A percentile compares a stretch with the other conserved stretches of the same genome.
These are phyloP conservation scores for Epipyxis sp. DNA, from an alignment of 108 stramenopile species.

Conservation along the genomic window DNA sequence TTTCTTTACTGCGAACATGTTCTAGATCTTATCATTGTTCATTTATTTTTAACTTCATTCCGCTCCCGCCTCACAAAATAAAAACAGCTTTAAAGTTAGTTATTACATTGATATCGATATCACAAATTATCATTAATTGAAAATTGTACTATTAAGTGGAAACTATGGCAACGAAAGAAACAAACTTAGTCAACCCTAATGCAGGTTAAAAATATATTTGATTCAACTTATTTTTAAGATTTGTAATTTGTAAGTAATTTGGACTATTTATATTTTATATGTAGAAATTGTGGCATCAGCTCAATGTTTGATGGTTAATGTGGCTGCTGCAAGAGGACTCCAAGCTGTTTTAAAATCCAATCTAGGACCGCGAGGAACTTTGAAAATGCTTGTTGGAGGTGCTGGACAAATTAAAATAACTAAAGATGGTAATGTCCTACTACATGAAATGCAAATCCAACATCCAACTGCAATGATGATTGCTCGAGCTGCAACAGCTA, in stretches of 20 bases:
- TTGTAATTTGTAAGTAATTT: neutral
- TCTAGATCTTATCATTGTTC: too few species aligned
- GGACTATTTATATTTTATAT: conserved; percentile 30
- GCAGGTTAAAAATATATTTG: conserved; percentile 6
- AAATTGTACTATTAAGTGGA: too few species aligned
- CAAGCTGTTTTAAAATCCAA: conserved; percentile 84
- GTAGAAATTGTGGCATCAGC: conserved; percentile 84
- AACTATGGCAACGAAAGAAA: conserved; percentile 20
- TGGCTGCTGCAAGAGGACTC: conserved; percentile 86
- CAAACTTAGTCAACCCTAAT: conserved; percentile 11
- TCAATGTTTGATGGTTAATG: conserved; percentile 89
- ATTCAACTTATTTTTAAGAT: neutral
- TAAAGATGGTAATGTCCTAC: conserved; percentile 94
- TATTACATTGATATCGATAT: too few species aligned
- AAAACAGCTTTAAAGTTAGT: too few species aligned
- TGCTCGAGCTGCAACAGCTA: conserved; percentile 96
- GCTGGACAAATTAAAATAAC: conserved; percentile 98
- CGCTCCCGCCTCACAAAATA: too few species aligned
- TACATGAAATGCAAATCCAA: conserved; percentile 99
- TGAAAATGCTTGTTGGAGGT: conserved; percentile 98
- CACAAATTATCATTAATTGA: too few species aligned
- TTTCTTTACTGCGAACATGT: too few species aligned
- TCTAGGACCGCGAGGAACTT: conserved; percentile 89
- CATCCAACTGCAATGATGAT: conserved; percentile 98
- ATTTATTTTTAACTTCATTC: too few species aligned